A percentile compares a stretch with the other conserved stretches of the same genome.
Conservation (phyloP, 1,284 basidiomycete species). For the Sphaerobolus stellatus region DNA sequence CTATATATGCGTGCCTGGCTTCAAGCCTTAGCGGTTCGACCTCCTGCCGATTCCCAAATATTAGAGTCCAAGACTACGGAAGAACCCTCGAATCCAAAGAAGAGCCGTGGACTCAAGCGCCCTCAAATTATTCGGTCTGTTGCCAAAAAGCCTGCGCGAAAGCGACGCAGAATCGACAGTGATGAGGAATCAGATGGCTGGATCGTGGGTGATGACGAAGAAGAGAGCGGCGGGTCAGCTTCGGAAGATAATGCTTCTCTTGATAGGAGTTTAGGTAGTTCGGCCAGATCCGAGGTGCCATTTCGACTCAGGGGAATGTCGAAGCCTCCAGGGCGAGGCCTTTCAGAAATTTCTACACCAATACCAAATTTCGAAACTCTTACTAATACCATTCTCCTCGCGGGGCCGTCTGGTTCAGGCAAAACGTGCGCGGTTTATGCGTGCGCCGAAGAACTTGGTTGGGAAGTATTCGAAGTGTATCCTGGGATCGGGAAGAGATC, state of each 20-base stretch:
- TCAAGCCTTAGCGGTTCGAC: constrained; percentile 57
- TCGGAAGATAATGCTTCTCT: constrained; percentile 11
- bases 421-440: constrained; percentile 95
- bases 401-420: constrained; percentile 82
- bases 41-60: constrained; percentile 14
- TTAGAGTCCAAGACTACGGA: constrained; percentile 6
- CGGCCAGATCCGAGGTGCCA: not conserved
- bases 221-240: constrained; percentile 30
- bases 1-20: constrained; percentile 84
- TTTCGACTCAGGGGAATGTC: not conserved
- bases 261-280: constrained; percentile 8
- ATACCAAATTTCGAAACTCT: constrained; percentile 32
- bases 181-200: constrained; percentile 50
- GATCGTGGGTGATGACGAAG: constrained; percentile 43
- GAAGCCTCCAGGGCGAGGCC: constrained; percentile 14
- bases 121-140: constrained; percentile 53
- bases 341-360: constrained; percentile 18
- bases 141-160: constrained; percentile 39
- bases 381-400: constrained; percentile 82
- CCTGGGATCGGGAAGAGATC: constrained; percentile 90
- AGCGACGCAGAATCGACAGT: constrained; percentile 48
- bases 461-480: constrained; percentile 96
- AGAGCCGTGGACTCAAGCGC: constrained; percentile 42
- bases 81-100: constrained; percentile 14
- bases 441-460: constrained; percentile 89